Base-by-base conservation (phyloP, 2,329 filamentous ascomycete genomes). In the Huntiella bhutanensis region DNA sequence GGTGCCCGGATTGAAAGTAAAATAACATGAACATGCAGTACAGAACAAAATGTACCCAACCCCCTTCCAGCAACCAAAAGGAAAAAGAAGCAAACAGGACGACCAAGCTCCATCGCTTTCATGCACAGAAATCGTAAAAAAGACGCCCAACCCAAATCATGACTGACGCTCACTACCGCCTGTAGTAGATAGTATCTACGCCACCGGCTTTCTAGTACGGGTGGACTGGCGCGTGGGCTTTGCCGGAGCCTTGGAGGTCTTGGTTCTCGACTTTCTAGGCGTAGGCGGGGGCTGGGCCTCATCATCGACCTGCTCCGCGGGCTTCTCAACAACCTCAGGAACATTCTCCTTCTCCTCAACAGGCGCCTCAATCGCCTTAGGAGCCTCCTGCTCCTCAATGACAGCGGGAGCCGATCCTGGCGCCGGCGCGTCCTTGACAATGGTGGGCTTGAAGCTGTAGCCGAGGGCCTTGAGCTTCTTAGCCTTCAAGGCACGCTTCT, bases 391-490 rank as follows among this genome's bases (percentile, higher is more conserved):
- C 41, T 42, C 17, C 8, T 43, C 32, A n/a, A 15, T 19, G 13
- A 12, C 8, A 46, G 60, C 58, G 47, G 59, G 56, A 10, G 53
- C 59, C 19, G 60, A 57, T 34, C 59, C 57, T 17, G 66, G 64
- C 17, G 63, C 56, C 10, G 67, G 62, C 2, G 64, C 58, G 6
- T 58, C 58, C 67, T 83, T 92, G 53, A 94, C 63, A 53, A 69
- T 64, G 0, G 85, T 84, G 16, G 75, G 71, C 44, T 83, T 73
- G 56, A 85, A 87, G 51, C 91, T 78, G 61, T 98, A 96, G 7
- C 82, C 88, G 50, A 92, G 62, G 37, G 71, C 76, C 69, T 83
- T 79, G 53, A 95, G 65, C 64, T 82, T 82, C 58, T 80, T 73
- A 1, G 73, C 76, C 62, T 84, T 82, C 53, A 69, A 68, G 34